phyloP scores from a whole-genome alignment of 495 filamentous ascomycete genomes.

The Hyaloscypha variabilis region DNA sequence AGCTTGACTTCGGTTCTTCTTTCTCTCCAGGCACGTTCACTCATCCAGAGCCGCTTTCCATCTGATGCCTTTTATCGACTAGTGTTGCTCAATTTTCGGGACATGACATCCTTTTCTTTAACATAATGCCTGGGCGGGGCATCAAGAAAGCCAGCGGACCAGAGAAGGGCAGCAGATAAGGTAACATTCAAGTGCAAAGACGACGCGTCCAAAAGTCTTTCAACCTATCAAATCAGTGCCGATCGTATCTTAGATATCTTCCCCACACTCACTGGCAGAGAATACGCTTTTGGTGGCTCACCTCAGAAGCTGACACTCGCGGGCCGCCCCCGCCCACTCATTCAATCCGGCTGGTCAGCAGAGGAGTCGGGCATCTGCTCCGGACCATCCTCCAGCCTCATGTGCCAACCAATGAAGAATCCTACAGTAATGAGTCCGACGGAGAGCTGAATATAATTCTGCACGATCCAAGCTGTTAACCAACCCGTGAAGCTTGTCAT shows the following conservation, averaged over 20 bases:
- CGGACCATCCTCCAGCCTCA: neutral
- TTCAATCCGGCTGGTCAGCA: neutral
- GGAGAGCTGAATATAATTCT: neutral
- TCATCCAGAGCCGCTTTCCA: neutral
- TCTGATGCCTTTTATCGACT: neutral
- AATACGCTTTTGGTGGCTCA: neutral
- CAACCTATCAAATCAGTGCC: neutral
- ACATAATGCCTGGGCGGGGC: neutral
- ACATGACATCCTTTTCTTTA: neutral
- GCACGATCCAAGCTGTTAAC: neutral
- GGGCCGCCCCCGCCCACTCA: too few relatives aligned
- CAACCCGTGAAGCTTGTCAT: neutral
- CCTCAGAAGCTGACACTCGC: neutral
- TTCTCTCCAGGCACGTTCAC: neutral
- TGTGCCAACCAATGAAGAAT: neutral
- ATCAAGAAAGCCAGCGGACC: neutral
- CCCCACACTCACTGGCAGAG: neutral
- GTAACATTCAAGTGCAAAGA: neutral
- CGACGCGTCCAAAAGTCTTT: neutral
- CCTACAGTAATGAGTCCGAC: neutral
- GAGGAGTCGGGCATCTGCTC: neutral
- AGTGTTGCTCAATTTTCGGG: neutral
- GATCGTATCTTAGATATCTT: neutral
- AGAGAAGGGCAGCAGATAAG: neutral
- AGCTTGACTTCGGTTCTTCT: neutral